Percentiles rank a stretch among this genome's conserved stretches.
Evolutionary conservation across 2,329 filamentous ascomycete genomes (phyloP).

Genomic region (Pochonia chlamydosporia): DNA sequence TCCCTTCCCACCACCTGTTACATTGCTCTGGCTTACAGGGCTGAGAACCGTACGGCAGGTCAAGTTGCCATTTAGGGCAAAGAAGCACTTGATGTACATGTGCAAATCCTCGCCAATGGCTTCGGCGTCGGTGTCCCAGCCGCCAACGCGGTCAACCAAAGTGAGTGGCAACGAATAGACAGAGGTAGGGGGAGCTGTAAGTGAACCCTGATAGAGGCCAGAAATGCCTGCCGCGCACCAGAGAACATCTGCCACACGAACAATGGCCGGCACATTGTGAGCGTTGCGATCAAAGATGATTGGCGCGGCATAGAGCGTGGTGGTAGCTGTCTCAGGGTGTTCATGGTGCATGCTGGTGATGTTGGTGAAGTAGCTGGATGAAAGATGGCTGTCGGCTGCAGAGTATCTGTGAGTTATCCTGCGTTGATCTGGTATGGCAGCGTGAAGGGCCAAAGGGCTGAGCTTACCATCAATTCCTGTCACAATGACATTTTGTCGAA

Average conservation of each 20-base stretch:
- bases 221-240: slow-evolving; percentile 69
- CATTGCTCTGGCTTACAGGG: slow-evolving; percentile 68
- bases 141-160: slow-evolving; percentile 62
- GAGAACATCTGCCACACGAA: slow-evolving; percentile 65
- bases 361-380: slow-evolving; percentile 59
- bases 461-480: slow-evolving; percentile 74
- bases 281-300: slow-evolving; percentile 72
- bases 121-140: slow-evolving; percentile 65
- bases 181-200: slow-evolving; percentile 64
- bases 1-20: slow-evolving; percentile 52
- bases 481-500: slow-evolving; percentile 57
- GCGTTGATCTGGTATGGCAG: not conserved
- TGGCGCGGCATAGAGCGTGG: slow-evolving; percentile 62
- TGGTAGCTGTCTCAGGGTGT: slow-evolving; percentile 52
- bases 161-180: slow-evolving; percentile 66
- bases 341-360: slow-evolving; percentile 58
- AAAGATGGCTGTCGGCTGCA: slow-evolving; percentile 65
- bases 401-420: slow-evolving; percentile 1
- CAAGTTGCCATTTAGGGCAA: slow-evolving; percentile 64
- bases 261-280: slow-evolving; percentile 59
- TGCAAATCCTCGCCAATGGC: slow-evolving; percentile 72
- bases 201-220: slow-evolving; percentile 57
- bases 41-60: slow-evolving; percentile 58
- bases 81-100: slow-evolving; percentile 76
- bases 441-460: not conserved